Evolutionary conservation across 2,329 filamentous ascomycete species (phyloP), one percentile per base, ranked within the genome.

Genomic region (Fusarium verticillioides): DNA sequence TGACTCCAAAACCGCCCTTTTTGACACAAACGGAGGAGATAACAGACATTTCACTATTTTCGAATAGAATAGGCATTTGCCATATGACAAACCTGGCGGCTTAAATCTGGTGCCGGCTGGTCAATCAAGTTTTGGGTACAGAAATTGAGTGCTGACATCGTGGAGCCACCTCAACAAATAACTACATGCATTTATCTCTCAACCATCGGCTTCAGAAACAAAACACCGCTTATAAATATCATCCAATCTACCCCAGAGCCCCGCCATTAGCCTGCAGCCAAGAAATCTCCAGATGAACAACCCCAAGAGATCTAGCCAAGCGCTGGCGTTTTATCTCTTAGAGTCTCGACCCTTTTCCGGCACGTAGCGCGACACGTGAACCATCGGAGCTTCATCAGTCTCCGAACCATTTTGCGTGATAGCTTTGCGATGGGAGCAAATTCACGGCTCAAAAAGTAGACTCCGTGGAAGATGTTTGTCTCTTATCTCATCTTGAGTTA

Each of bases 401-500:
- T 34, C 70, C 70, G 70, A 74, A 13, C 19, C 21, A 26, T 39
- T 18, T 47, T 58, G 40, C 21, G 54, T n/a, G 30, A 49, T 36
- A 18, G 40, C 7, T 7, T 21, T 42, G 8, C 9, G 19, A 28
- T 42, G 15, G 7, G 12, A 39, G 5, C 0, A 12, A 57, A 4
- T 9, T 10, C 9, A 12, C 70, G 70, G 66, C 21, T 15, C n/a
- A 56, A 46, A 47, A 73, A 74, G 37, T 73, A 73, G 70, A 36
- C n/a, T 60, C 70, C 70, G 70, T 28, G 4, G 7, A 42, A 26
- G 28, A 7, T 32, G 36, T 42, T 30, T 43, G 36, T 21, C 9
- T 42, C 23, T 47, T 44, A 47, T 46, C 32, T 43, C 26, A 15
- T 54, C 28, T 47, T 12, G 15, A 40, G 23, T 44, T 53, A n/a